phyloP scores from a whole-genome alignment of 139 green algal genomes.

The Tetraselmis striata region DNA sequence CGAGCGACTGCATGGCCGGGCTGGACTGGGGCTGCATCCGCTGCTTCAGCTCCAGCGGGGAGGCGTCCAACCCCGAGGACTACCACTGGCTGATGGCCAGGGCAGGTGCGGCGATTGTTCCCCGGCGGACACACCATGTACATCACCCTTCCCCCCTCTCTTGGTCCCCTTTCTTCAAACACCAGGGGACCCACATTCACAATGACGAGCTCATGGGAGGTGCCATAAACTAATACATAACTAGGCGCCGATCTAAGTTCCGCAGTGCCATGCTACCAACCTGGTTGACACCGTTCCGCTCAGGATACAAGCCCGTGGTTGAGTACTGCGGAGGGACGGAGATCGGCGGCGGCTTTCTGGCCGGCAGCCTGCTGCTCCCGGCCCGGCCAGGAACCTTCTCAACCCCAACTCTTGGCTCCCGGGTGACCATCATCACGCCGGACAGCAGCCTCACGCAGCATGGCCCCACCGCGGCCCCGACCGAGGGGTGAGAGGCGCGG shows the following conservation, averaged over 20 bases:
- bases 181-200: too few relatives aligned
- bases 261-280: too few relatives aligned
- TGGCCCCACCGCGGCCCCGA: too few relatives aligned
- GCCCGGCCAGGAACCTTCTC: background rate
- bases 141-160: too few relatives aligned
- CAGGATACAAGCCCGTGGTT: slow-evolving; percentile 72
- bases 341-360: slow-evolving; percentile 72
- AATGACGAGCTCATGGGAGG: too few relatives aligned
- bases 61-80: slow-evolving; percentile 64
- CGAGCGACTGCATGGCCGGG: slow-evolving; percentile 44
- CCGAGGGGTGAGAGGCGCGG: background rate
- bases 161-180: too few relatives aligned
- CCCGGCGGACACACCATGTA: too few relatives aligned
- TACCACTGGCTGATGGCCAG: slow-evolving; percentile 65
- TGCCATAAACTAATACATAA: too few relatives aligned
- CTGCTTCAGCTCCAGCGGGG: slow-evolving; percentile 64
- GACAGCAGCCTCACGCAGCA: background rate
- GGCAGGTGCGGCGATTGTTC: too few relatives aligned
- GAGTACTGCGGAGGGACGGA: slow-evolving; percentile 94
- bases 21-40: slow-evolving; percentile 42
- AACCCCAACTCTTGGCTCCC: background rate
- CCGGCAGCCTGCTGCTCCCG: background rate
- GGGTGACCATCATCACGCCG: background rate
- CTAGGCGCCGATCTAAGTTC: too few relatives aligned
- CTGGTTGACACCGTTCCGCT: too few relatives aligned